phyloP scores from a whole-genome alignment of 345 rosid genomes.

The Nephelium lappaceum region DNA sequence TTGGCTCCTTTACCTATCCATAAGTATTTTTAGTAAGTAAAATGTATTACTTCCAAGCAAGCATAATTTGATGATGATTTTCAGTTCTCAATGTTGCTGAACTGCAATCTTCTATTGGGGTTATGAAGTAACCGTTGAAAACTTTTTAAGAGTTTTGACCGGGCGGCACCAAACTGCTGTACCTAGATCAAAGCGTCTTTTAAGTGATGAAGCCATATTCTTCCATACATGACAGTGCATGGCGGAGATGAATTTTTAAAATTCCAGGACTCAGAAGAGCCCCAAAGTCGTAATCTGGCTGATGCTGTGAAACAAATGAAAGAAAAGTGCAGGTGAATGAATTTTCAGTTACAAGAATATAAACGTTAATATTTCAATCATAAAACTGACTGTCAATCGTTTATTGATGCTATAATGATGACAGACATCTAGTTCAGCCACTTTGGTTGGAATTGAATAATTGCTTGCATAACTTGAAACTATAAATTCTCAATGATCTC shows the following conservation, averaged over 20 bases:
- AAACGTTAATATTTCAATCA: conserved; percentile 3
- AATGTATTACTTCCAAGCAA: neutral
- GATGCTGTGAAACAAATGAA: conserved; percentile 99
- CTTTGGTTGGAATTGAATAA: neutral
- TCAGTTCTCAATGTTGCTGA: conserved; percentile 31
- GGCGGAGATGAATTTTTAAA: conserved; percentile 97
- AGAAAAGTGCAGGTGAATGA: conserved; percentile 80
- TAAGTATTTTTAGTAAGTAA: neutral
- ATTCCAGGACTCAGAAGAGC: conserved; percentile 97
- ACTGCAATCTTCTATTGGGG: conserved; percentile 65
- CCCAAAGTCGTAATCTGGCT: conserved; percentile 98
- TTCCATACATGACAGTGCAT: conserved; percentile 97
- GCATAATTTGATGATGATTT: neutral
- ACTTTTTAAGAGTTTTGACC: conserved; percentile 86
- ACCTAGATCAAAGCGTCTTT: conserved; percentile 97
- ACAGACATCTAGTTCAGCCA: conserved; percentile 8
- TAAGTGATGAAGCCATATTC: conserved; percentile 99
- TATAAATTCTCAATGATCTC: neutral
- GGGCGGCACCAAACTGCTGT: conserved; percentile 91
- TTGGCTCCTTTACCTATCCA: neutral
- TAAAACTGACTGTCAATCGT: neutral
- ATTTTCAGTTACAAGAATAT: neutral
- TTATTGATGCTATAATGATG: conserved; percentile 1
- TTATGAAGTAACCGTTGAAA: conserved; percentile 95
- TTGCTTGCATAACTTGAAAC: neutral